Base-by-base conservation (phyloP, 768 basidiomycete species). In the Lactarius psammicola region DNA sequence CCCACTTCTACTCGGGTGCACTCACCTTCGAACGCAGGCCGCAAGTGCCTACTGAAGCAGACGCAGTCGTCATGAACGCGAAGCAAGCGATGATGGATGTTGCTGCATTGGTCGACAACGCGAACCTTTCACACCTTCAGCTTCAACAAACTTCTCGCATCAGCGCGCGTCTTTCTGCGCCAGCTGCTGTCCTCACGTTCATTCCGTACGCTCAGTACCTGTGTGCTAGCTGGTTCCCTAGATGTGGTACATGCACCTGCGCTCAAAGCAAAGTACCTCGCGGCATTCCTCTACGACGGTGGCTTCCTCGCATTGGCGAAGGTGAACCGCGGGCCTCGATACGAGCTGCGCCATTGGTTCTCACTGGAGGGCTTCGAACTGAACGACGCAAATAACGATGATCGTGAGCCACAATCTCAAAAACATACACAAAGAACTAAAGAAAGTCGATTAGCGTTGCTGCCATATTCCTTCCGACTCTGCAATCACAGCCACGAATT, bases 341-440 rank as follows among this genome's bases (percentile, higher is more conserved):
- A 97, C 72, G 93, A 95, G 71, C 87, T 94, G 20, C 85, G 82
- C 66, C 90, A 96, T 74, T 98, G 94, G 90, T 89, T 98, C 72
- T 84, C 86, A 46, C 77, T 97, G 26, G 81, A 82, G 54, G 84
- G 85, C 23, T 91, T 92, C 69, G 86, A 90, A 60, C 70, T 95
- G 44, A 77, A 82, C 17, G 90, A 92, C 64, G 80, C 86, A 20
- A 83, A 82, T 40, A 85, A 87, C 31, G 86, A 87, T 62, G 88
- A 92, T 74, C 88, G 94, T 96, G 71, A 69, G 89, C 82, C 15
- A 10, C 28, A 54, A 40, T 31, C n/a, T 31, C 30, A 1, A 3
- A 51, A 20, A 28, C 30, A 17, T 38, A 20, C 23, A 31, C 33
- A 13, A 51, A 18, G 46, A 3, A 8, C 17, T 62, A 55, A 62